Conservation (phyloP, 495 filamentous ascomycete genomes). For the Pseudomonodictys pantanalensis region DNA sequence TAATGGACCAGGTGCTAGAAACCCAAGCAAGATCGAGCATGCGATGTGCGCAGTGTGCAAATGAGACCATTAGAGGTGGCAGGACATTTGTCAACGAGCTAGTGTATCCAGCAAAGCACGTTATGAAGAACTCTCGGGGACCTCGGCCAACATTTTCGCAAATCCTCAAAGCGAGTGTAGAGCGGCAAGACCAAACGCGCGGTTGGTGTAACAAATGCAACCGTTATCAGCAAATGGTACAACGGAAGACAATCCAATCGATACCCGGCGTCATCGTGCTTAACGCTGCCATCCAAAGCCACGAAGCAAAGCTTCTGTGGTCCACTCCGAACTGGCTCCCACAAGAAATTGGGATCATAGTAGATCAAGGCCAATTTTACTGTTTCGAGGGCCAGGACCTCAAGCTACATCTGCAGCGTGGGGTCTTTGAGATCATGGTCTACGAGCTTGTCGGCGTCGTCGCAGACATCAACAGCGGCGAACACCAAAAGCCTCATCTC, state of each 20-base stretch:
- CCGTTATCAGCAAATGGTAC: slow-evolving; percentile 76
- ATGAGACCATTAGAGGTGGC: slow-evolving; percentile 67
- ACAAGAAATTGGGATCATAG: slow-evolving; percentile 82
- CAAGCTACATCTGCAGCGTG: slow-evolving; percentile 61
- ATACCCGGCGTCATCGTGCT: slow-evolving; percentile 81
- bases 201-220: slow-evolving; percentile 91
- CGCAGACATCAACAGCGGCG: slow-evolving; percentile 77
- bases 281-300: slow-evolving; percentile 69
- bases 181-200: slow-evolving; percentile 72
- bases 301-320: slow-evolving; percentile 77
- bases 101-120: slow-evolving; percentile 56
- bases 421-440: slow-evolving; percentile 66
- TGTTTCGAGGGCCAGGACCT: slow-evolving; percentile 88
- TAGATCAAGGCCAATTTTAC: slow-evolving; percentile 77
- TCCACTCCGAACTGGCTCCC: slow-evolving; percentile 84
- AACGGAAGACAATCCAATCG: slow-evolving; percentile 71
- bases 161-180: slow-evolving; percentile 80
- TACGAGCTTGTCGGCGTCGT: slow-evolving; percentile 93
- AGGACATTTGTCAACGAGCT: slow-evolving; percentile 77
- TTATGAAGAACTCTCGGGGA: slow-evolving; percentile 31
- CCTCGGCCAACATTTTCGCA: slow-evolving; percentile 70
- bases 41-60: slow-evolving; percentile 76
- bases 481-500: slow-evolving; percentile 83
- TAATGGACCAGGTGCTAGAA: slow-evolving; percentile 52
- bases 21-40: slow-evolving; percentile 60